Evolutionary conservation across 257 asterid species (phyloP).

Genomic region (Lycium barbarum): DNA sequence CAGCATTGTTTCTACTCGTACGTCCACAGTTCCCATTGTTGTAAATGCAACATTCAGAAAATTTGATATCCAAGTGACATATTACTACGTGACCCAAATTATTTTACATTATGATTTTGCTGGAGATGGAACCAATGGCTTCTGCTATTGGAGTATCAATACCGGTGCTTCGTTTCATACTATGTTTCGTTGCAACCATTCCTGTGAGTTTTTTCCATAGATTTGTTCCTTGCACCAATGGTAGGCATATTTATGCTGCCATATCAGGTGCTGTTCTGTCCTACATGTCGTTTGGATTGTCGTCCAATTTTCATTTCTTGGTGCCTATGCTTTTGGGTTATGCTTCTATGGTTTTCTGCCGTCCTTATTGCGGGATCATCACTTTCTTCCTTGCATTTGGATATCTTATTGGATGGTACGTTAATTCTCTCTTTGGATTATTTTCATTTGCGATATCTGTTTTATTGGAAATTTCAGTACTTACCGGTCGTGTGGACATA

Average conservation of each 20-base stretch:
- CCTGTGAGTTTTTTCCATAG: slow-evolving; percentile 90
- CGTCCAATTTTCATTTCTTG: slow-evolving; percentile 85
- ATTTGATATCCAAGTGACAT: too few species aligned
- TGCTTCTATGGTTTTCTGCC: slow-evolving; percentile 71
- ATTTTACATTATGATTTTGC: not conserved
- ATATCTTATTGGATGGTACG: slow-evolving; percentile 94
- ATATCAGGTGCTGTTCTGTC: slow-evolving; percentile 72
- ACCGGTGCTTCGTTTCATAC: not conserved
- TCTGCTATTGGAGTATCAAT: not conserved
- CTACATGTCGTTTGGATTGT: slow-evolving; percentile 79
- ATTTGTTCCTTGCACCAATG: slow-evolving; percentile 74
- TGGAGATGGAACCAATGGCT: slow-evolving; percentile 14
- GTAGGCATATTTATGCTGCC: slow-evolving; percentile 81
- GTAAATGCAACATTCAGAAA: not conserved
- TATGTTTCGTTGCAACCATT: slow-evolving; percentile 46
- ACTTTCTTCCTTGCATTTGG: slow-evolving; percentile 82
- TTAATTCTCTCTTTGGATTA: slow-evolving; percentile 1
- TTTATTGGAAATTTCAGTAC: not conserved
- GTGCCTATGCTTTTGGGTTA: slow-evolving; percentile 86
- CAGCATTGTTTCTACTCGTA: too few species aligned
- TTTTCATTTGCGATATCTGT: not conserved
- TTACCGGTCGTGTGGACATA: not conserved
- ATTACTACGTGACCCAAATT: too few species aligned
- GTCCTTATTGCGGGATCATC: slow-evolving; percentile 72
- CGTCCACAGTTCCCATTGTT: not conserved